Evolutionary conservation across 1,139 yeast species (phyloP), one percentile per base, ranked within the genome.

Genomic region (Geotrichum aggregatum): DNA sequence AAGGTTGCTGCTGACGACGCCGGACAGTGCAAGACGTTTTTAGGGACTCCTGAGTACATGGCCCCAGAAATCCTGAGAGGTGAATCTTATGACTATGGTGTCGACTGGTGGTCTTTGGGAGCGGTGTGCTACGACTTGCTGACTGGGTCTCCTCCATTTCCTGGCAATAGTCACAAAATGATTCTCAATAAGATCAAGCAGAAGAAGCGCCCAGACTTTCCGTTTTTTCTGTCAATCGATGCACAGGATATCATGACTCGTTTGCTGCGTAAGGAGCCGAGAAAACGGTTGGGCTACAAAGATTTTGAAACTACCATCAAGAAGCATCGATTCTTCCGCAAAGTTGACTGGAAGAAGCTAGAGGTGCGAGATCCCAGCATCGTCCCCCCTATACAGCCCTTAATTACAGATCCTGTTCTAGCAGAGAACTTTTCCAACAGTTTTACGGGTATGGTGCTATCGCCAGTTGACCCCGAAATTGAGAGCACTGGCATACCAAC

Each of bases 31-130:
- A 85, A 79, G 61, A 83, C 96, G 1, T 80, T 91, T 65, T 84
- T 89, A 31, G 98, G 98, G 0, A 91, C 97, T 0, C 95, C 96
- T 0, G 96, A 89, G 68, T 91, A 89, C 66, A 89, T 91, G 87
- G 98, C 98, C 0, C 98, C 98, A 1, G 98, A 92, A 66, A 86
- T 92, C 31, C 71, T 92, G 26, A 80, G 79, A 50, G 96, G 96
- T 24, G 81, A 84, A 58, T 82, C 84, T n/a, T 92, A 92, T 65
- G 92, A 89, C 59, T 83, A 79, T 58, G 77, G 83, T 8, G 96
- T 94, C 10, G 98, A 92, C 66, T 92, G 97, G 95, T 92, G 98
- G 95, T 88, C 97, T 0, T 73, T 92, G 30, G 98, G 98, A 0
- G 88, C 96, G 59, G 87, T 92, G 6, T 78, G 88, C 30, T 88